Base-by-base conservation (phyloP, 306 rosid species). In the Echinosophora koreensis region DNA sequence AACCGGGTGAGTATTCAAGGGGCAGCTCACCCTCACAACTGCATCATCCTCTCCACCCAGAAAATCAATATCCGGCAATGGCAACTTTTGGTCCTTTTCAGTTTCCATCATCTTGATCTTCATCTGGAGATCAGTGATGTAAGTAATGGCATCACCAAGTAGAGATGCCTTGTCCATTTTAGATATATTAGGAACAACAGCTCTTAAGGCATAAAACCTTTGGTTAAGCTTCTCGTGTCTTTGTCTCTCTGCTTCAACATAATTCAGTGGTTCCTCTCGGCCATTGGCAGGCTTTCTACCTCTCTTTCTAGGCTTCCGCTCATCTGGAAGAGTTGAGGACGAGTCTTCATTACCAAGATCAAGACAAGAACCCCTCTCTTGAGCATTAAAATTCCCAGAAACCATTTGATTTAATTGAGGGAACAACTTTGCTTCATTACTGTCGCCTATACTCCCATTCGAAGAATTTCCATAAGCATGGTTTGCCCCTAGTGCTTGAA, bases 91-190 rank as follows among this genome's bases (percentile, higher is more conserved):
- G n/a, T 84, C 86, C 77, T 89, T 89, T 77, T 93, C 98, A 5
- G 93, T 66, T 79, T 93, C 98, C 89, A 93, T 64, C 28, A 91
- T 88, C 88, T 86, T 87, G 76, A 93, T 83, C 89, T 89, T 93
- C 83, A 75, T 86, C 80, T 93, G 98, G 30, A 93, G 97, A 87
- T 93, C 97, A 0, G 94, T 93, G 77, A 93, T 93, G 39, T 88
- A 86, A 7, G 97, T 81, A 56, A 93, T 93, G 69, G 98, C 97
- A 66, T 93, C 97, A 3, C 97, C 98, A 28, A 93, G 98, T 1
- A 93, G 86, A 73, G 98, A 93, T 16, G 98, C 98, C 86, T 93
- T 93, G 87, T 93, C 97, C 97, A 93, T 93, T 80, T 93, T 93
- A 11, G 97, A 93, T 83, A 93, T 93, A 67, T 93, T 93, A 3